Evolutionary conservation across 2,329 filamentous ascomycete genomes (phyloP).

Genomic region (Alternaria alternata): DNA sequence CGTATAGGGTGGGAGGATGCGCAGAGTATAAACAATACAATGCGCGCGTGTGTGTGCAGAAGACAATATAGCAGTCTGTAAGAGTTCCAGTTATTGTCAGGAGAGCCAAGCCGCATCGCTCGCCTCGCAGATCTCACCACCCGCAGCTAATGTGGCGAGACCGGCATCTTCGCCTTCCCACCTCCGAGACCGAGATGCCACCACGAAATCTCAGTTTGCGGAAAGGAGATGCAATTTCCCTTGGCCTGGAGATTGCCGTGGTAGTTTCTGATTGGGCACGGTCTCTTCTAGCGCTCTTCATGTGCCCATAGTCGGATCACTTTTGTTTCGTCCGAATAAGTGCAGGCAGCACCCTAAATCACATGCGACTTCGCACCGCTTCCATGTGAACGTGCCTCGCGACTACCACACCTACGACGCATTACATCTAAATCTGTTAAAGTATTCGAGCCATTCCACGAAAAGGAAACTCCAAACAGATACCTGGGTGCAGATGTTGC

Average conservation of each 20-base stretch:
- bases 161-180: conserved; percentile 18
- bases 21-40: neutral
- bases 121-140: conserved; percentile 27
- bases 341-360: neutral
- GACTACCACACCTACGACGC: neutral
- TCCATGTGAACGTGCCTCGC: neutral
- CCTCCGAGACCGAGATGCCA: conserved; percentile 25
- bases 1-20: conserved; percentile 20
- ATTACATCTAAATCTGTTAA: neutral
- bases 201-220: conserved; percentile 10
- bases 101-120: conserved; percentile 26
- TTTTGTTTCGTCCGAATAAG: neutral
- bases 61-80: conserved; percentile 12
- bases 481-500: no score
- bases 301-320: neutral
- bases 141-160: conserved; percentile 32
- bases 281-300: neutral
- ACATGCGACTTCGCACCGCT: neutral
- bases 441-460: neutral
- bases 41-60: conserved; percentile 3
- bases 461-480: no score
- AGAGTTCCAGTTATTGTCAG: conserved; percentile 25
- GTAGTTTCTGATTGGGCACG: conserved; percentile 2
- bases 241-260: conserved; percentile 3
- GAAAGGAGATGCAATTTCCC: conserved; percentile 24